phyloP scores from a whole-genome alignment of 192 early-diverging fungal species.

The Rhizophlyctis rosea region DNA sequence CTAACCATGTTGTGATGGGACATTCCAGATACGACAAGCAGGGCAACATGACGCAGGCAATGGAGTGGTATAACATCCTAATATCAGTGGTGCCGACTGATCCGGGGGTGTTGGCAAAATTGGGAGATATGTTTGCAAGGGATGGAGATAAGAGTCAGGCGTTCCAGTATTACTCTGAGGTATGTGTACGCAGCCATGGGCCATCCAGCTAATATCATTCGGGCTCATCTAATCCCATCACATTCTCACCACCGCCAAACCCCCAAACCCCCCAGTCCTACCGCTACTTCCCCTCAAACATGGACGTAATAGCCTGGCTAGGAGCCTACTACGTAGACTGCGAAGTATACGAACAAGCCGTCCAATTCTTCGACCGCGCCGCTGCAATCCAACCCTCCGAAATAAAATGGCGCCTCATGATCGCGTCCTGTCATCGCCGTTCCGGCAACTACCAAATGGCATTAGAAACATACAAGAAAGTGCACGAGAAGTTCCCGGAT shows the following conservation, averaged over 20 bases:
- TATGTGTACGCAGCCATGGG: not conserved
- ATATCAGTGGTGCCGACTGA: constrained; percentile 62
- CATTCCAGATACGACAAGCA: constrained; percentile 45
- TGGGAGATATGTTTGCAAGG: constrained; percentile 49
- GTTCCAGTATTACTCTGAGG: constrained; percentile 62
- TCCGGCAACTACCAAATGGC: constrained; percentile 55
- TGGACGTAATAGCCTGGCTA: constrained; percentile 57
- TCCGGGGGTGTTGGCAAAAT: constrained; percentile 47
- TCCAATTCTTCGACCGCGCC: constrained; percentile 56
- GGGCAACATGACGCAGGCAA: constrained; percentile 44
- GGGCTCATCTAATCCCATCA: not conserved
- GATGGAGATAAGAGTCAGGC: constrained; percentile 58
- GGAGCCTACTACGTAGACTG: constrained; percentile 63
- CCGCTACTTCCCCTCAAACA: constrained; percentile 55
- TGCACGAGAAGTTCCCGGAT: constrained; percentile 55
- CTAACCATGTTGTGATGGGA: not conserved
- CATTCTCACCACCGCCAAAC: not conserved
- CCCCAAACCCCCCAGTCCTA: constrained; percentile 37
- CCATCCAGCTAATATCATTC: too few relatives aligned
- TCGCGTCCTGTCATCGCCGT: constrained; percentile 51
- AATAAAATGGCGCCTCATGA: constrained; percentile 60
- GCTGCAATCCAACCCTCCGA: constrained; percentile 46
- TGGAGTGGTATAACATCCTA: constrained; percentile 63
- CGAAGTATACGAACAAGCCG: constrained; percentile 59
- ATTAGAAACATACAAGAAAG: constrained; percentile 53